Evolutionary conservation across 306 rosid genomes (phyloP), one percentile per base, ranked within the genome.

Genomic region (Potentilla sterilis): DNA sequence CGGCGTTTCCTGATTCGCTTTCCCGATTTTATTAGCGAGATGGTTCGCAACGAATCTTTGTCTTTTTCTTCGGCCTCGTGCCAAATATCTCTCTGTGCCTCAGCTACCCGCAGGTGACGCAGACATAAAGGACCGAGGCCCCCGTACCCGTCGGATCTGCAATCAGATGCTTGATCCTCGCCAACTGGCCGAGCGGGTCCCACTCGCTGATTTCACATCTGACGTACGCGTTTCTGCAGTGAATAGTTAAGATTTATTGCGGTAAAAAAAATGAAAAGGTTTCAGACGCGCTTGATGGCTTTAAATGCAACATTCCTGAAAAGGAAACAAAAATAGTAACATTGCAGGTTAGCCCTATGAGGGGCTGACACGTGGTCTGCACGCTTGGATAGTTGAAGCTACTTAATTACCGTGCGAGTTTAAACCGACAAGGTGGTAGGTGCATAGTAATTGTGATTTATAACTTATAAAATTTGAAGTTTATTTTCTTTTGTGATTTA

Each of bases 21-120:
- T 41, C 59, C n/a, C 32, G 66, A 77, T 74, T 83, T n/a, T 77
- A 70, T 58, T 1, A 72, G 79, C 77, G 80, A 81, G 84, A 82
- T 81, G 88, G 81, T 80, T 64, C 67, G 83, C 87, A 82, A 78
- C 78, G 32, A 51, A 77, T 77, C 80, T 76, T 28, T 80, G 84
- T 81, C 75, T 22, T 77, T 68, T 65, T 42, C 22, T 42, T 0
- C 1, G 34, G 42, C 18, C 28, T 52, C 47, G 4, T 15, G 28
- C 22, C 43, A 14, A 54, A 18, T 16, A 28, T 42, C 57, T 24
- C 40, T 13, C 24, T 55, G 5, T 28, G 9, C 44, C 15, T 19
- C 2, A 22, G 16, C 37, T 15, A 61, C 77, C 59, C 8, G 15
- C 47, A 7, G 35, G 77, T 74, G 77, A 61, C 43, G 46, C 35